These are phyloP conservation scores for Lachancea dasiensis DNA, from an alignment of 805 yeast species.

Conservation along the genomic window DNA sequence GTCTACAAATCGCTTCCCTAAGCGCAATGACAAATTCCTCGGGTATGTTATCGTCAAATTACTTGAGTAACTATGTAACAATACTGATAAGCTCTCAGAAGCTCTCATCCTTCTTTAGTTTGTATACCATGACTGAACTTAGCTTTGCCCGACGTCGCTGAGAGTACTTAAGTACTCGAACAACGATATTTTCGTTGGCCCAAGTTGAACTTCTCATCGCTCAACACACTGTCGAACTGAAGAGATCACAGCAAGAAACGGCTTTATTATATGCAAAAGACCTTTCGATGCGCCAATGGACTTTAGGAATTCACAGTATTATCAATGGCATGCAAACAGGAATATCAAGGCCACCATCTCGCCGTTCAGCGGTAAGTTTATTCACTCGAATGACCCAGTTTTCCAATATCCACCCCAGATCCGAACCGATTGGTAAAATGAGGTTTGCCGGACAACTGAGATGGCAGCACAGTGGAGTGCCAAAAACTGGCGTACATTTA, in stretches of 20 bases:
- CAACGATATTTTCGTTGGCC: background rate
- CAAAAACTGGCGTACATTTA: background rate
- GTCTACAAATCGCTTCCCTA: background rate
- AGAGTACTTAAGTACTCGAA: constrained; percentile 3
- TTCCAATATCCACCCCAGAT: too few species aligned
- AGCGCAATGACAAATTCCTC: background rate
- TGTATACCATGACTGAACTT: too few species aligned
- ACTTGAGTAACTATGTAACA: constrained; percentile 3
- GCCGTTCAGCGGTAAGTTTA: constrained; percentile 5
- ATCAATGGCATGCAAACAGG: background rate
- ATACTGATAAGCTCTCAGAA: background rate
- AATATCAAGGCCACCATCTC: background rate
- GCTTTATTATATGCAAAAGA: background rate
- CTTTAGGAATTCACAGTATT: background rate
- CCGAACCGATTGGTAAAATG: background rate
- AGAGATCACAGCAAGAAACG: too few species aligned
- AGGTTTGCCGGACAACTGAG: constrained; percentile 1
- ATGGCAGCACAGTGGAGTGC: constrained; percentile 3
- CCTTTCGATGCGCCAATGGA: constrained; percentile 1
- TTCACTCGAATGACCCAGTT: background rate
- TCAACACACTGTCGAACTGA: too few species aligned
- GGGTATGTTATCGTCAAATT: background rate
- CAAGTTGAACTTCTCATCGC: too few species aligned
- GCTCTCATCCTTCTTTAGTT: background rate
- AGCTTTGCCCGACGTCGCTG: background rate